phyloP scores from a whole-genome alignment of 2,329 filamentous ascomycete genomes.

The Ilyonectria mors-panacis region DNA sequence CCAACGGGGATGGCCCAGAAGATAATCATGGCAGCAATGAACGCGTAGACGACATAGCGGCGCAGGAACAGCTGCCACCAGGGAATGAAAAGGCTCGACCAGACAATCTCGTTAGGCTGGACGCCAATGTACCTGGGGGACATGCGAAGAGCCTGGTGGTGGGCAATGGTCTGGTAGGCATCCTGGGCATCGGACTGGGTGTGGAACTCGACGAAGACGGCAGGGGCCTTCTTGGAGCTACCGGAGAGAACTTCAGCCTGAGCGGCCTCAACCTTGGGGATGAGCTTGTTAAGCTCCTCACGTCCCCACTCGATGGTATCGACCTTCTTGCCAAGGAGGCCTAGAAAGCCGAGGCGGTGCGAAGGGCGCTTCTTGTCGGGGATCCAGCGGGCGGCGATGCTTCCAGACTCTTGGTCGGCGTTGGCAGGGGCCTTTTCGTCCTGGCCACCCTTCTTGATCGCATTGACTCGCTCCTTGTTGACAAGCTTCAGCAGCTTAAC shows the following conservation, averaged over 20 bases:
- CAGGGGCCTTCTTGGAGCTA: constrained; percentile 74
- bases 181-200: constrained; percentile 86
- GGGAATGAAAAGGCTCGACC: constrained; percentile 78
- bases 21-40: constrained; percentile 81
- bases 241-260: constrained; percentile 75
- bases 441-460: constrained; percentile 52
- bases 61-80: constrained; percentile 86
- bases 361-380: constrained; percentile 77
- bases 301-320: constrained; percentile 92
- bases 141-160: constrained; percentile 88
- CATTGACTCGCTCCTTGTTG: constrained; percentile 56
- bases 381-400: constrained; percentile 76
- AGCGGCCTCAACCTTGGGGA: constrained; percentile 75
- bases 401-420: constrained; percentile 76
- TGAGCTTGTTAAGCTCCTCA: constrained; percentile 66
- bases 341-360: constrained; percentile 75
- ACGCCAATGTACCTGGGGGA: constrained; percentile 87
- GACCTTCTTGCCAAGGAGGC: constrained; percentile 76
- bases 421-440: constrained; percentile 58
- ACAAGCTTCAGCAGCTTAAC: constrained; percentile 81
- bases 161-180: constrained; percentile 86
- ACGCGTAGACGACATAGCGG: constrained; percentile 72
- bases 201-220: constrained; percentile 94
- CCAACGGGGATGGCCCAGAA: constrained; percentile 88
- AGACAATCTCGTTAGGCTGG: constrained; percentile 85